These are phyloP conservation scores for Fusarium foetens DNA, from an alignment of 2,329 filamentous ascomycete genomes.

Conservation along the genomic window DNA sequence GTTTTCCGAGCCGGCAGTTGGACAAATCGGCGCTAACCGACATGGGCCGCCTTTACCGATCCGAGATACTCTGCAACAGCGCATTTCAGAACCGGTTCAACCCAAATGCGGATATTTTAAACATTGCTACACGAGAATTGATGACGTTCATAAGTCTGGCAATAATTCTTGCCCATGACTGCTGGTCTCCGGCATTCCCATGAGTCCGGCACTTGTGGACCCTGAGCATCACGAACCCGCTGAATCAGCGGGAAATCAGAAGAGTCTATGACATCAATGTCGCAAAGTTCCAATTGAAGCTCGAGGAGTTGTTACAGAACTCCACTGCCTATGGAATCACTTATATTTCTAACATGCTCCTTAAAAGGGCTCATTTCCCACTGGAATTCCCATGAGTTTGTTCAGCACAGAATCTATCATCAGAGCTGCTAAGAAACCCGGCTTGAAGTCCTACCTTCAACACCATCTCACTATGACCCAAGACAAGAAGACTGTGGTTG, in stretches of 20 bases:
- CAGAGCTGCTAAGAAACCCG: rapidly evolving
- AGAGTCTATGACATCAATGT: not conserved
- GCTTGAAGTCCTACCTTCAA: rapidly evolving
- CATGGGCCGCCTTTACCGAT: not conserved
- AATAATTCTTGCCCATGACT: rapidly evolving
- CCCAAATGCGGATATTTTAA: not conserved
- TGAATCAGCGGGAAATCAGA: conserved; percentile 1
- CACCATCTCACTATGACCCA: not conserved
- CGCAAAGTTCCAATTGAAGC: not conserved
- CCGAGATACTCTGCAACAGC: not conserved
- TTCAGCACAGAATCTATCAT: not conserved
- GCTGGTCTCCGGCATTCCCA: too few relatives aligned
- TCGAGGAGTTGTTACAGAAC: not conserved
- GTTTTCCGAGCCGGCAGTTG: not conserved
- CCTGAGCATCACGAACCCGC: not conserved
- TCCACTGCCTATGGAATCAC: not conserved
- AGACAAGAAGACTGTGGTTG: not conserved
- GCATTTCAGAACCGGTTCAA: not conserved
- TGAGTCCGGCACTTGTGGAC: not conserved
- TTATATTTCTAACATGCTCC: rapidly evolving
- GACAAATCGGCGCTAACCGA: not conserved
- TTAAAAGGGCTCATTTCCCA: not conserved
- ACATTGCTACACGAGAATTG: rapidly evolving
- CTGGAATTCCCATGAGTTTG: rapidly evolving
- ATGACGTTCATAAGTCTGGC: not conserved